Evolutionary conservation across 2,329 filamentous ascomycete genomes (phyloP).

Genomic region (Cladobotryum mycophilum): DNA sequence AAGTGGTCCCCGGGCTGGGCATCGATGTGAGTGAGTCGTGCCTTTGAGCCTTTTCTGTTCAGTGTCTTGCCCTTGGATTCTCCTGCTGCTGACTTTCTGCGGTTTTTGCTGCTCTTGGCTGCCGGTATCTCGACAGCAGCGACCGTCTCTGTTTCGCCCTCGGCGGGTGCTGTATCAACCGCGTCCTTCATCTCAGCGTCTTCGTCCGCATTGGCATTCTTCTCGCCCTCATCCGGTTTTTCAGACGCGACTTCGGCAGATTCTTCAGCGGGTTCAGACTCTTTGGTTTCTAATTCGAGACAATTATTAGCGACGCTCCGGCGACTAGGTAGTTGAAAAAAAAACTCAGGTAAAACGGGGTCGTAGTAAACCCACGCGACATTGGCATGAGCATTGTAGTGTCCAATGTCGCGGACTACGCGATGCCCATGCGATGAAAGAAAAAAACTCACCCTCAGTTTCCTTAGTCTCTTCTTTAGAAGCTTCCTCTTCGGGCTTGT

Average conservation of each 20-base stretch:
- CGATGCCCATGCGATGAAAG: neutral
- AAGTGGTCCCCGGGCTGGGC: conserved; percentile 88
- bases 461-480: conserved; percentile 24
- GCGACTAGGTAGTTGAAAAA: neutral
- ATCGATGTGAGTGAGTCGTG: conserved; percentile 64
- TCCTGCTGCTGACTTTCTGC: conserved; percentile 68
- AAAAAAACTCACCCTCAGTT: conserved; percentile 25
- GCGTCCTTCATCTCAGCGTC: conserved; percentile 51
- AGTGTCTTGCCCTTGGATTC: conserved; percentile 71
- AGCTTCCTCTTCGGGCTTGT: conserved; percentile 19
- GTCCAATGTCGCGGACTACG: too few species aligned
- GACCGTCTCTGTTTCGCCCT: conserved; percentile 21
- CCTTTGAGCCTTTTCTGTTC: conserved; percentile 77
- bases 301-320: conserved; percentile 21
- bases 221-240: conserved; percentile 20
- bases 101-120: conserved; percentile 40
- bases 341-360: too few species aligned
- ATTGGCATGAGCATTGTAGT: too few species aligned
- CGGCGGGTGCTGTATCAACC: conserved; percentile 24
- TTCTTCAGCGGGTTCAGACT: conserved; percentile 24
- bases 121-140: conserved; percentile 24
- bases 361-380: too few species aligned
- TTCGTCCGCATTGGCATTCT: conserved; percentile 22
- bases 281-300: conserved; percentile 21
- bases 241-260: conserved; percentile 24